Base-by-base conservation (phyloP, 805 yeast genomes). In the Ogataea angusta region DNA sequence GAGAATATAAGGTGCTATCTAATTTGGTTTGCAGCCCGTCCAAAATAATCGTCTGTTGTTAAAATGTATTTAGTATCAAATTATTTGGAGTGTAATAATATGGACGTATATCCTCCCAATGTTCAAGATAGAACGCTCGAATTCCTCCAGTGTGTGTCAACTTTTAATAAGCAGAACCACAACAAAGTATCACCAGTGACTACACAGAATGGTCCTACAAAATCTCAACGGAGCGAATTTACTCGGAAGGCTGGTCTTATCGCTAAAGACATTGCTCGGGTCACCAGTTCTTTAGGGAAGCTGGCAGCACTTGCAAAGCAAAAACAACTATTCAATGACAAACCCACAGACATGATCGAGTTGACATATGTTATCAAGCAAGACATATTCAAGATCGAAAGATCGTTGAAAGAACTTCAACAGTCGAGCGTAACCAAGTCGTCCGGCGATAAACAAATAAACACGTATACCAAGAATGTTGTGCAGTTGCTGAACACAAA, bases 271-370 rank as follows among this genome's bases (percentile, higher is more conserved):
- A 87, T 93, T 38, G 83, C 90, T 9, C 82, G 80, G 40, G 87
- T 91, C 10, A 90, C 96, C 5, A 87, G 79, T 38, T 70, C 89
- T 52, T 69, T 93, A 41, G 79, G 84, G 27, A 82, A 88, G 54
- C 70, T 93, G 39, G 96, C 98, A 10, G 29, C 63, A 26, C 57
- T 93, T 49, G 97, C 99, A 3, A 88, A 85, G 61, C 72, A 89
- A 52, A 90, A 89, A 59, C 95, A 96, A 14, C 65, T 91, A 58
- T 87, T 93, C 51, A 96, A 90, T 57, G 99, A 93, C 63, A 82
- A 85, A 51, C 97, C 98, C 1, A 82, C 87, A 12, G 98, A 93
- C 58, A 87, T 93, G 48, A 86, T 90, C 15, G 96, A 93, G 61
- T 69, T 93, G 48, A 90, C 99, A 0, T 85, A 82, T 51, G 82